Evolutionary conservation across 108 stramenopile species (phyloP), one percentile per base, ranked within the genome.

Genomic region (Schizochytrium sp.): DNA sequence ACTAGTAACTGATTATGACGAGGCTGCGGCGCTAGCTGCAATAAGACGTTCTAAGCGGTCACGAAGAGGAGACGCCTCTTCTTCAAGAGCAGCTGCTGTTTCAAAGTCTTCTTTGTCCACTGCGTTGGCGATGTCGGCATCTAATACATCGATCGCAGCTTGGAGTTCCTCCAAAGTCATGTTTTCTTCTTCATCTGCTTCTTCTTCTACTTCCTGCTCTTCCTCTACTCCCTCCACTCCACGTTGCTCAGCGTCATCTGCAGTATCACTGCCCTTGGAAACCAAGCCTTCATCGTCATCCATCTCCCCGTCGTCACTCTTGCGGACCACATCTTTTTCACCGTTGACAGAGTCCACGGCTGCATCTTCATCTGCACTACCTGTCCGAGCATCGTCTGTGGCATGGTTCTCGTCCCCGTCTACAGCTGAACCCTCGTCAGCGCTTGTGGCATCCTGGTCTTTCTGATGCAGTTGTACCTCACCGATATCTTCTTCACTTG

Each of bases 11-110:
- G 28, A 28, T 28, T 88, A 72, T 72, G 88, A 88, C 47, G 89
- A 83, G 87, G 72, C 47, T 72, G 89, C 73, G 87, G 89, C 87
- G 73, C 73, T 89, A 89, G 87, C 89, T 83, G 56, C 83, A 17
- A 88, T 88, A 1, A 56, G 87, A 49, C 45, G 72, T 15, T 46
- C 44, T 15, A 72, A 49, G 7, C 72, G 72, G 47, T 46, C 72
- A 49, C 72, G 44, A 19, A 72, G 72, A 46, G 72, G 72, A 46
- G 5, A 12, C 47, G 44, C 72, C 45, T 72, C 45, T 5, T 46
- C 72, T 40, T 72, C 72, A 1, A 46, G 44, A 4, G 19, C 72
- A 4, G 72, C 44, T 12, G 41, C 72, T 5, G 41, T 46, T 5
- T 72, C 28, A 72, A 19, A 46, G n/a, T 72, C 72, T 15, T 72